Base-by-base conservation (phyloP, 768 basidiomycete species). In the Boletellus emodensis region DNA sequence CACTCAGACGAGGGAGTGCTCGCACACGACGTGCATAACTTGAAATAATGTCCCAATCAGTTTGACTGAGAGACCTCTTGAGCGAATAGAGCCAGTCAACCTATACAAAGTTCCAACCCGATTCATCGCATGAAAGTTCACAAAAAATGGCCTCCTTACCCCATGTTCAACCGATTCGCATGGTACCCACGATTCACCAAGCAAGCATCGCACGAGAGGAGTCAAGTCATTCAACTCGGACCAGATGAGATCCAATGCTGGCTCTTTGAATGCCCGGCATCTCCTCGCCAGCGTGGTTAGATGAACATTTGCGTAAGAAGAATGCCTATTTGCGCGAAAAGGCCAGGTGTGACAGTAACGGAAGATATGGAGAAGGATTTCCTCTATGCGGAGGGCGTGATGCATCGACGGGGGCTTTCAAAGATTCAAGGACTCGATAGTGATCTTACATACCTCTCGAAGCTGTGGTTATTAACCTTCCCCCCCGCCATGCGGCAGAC, bases 231-330 rank as follows among this genome's bases (percentile, higher is more conserved):
- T 34, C 30, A 64, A 42, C 26, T 55, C 44, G 3, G 40, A 24
- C 54, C 48, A 61, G 6, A 59, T 36, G 39, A 49, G 34, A 17
- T 49, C 38, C 6, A 64, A 17, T 1, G 54, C 59, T 6, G 49
- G 45, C 0, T 48, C 47, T 17, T 46, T 61, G 52, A 62, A 59
- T 15, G 52, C n/a, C 24, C 12, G 47, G 36, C 60, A 61, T 9
- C 51, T 51, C 33, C 52, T 45, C 1, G 60, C 48, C 6, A 56
- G 22, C 1, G 20, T 6, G 12, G 4, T 38, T 3, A 59, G 50
- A 40, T 47, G 12, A 7, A 4, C 12, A 28, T 43, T 52, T 20
- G 36, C 39, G 44, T 50, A 53, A 28, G 24, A 22, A 13, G 8
- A 10, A 3, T n/a, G n/a, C n/a, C 15, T 4, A 24, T 24, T 6